Conservation (phyloP, 2,329 filamentous ascomycete genomes). For the Colletotrichum chlorophyti region DNA sequence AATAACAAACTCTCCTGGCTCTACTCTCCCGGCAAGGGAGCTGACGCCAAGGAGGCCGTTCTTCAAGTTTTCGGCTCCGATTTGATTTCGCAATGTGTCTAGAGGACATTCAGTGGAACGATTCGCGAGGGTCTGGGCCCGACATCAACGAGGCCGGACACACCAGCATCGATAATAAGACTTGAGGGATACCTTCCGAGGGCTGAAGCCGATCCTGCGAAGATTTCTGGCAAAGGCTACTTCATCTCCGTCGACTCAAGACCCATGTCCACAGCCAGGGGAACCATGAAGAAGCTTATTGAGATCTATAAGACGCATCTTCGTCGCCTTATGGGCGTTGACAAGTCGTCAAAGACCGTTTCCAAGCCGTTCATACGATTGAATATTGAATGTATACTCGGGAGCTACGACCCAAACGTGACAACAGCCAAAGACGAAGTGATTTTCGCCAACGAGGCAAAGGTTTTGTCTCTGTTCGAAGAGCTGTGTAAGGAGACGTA, state of each 20-base stretch:
- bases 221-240: conserved; percentile 52
- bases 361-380: conserved; percentile 68
- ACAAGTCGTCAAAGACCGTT: conserved; percentile 35
- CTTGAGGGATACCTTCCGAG: conserved; percentile 67
- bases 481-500: conserved; percentile 51
- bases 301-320: conserved; percentile 60
- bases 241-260: conserved; percentile 75
- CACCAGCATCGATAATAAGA: conserved; percentile 35
- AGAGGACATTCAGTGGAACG: conserved; percentile 34
- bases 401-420: conserved; percentile 75
- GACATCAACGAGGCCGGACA: conserved; percentile 10
- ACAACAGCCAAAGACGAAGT: conserved; percentile 77
- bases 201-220: conserved; percentile 49
- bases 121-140: neutral
- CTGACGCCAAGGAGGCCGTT: conserved; percentile 62
- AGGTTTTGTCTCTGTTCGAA: conserved; percentile 53
- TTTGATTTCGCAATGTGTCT: conserved; percentile 61
- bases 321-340: conserved; percentile 33
- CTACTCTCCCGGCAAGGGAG: conserved; percentile 63
- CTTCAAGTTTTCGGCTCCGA: conserved; percentile 68
- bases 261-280: conserved; percentile 63
- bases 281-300: conserved; percentile 66
- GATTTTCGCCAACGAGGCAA: conserved; percentile 65
- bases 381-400: conserved; percentile 65
- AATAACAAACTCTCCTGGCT: conserved; percentile 61